These are phyloP conservation scores for Cyberlindnera xylosilytica DNA, from an alignment of 805 yeast species.

Conservation along the genomic window DNA sequence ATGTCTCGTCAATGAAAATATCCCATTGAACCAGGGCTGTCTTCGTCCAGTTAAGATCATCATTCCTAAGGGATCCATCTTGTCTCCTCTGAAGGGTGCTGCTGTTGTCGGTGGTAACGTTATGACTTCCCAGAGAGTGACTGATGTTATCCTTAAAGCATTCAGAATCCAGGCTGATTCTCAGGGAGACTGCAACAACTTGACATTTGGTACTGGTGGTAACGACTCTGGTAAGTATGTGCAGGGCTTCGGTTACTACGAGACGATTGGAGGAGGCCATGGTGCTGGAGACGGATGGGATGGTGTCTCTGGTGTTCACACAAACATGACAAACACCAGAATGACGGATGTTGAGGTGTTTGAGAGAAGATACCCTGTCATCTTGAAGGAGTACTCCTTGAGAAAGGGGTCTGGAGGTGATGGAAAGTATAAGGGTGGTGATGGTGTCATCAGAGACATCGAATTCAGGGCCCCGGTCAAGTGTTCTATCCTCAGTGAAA, in stretches of 20 bases:
- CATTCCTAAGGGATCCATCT: slow-evolving; percentile 58
- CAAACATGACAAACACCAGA: slow-evolving; percentile 91
- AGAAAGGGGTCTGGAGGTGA: slow-evolving; percentile 76
- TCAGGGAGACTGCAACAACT: slow-evolving; percentile 93
- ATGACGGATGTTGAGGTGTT: slow-evolving; percentile 89
- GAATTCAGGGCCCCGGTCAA: slow-evolving; percentile 71
- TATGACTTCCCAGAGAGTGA: slow-evolving; percentile 89
- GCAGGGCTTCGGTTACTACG: slow-evolving; percentile 85
- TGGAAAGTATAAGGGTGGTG: slow-evolving; percentile 74
- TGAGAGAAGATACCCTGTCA: slow-evolving; percentile 84
- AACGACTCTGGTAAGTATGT: slow-evolving; percentile 45
- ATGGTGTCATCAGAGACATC: slow-evolving; percentile 82
- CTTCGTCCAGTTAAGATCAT: slow-evolving; percentile 48
- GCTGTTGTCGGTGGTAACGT: slow-evolving; percentile 97
- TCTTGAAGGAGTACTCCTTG: slow-evolving; percentile 67
- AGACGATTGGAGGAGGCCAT: slow-evolving; percentile 93
- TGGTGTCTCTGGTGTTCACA: slow-evolving; percentile 88
- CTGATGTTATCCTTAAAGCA: slow-evolving; percentile 84
- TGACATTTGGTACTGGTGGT: slow-evolving; percentile 86
- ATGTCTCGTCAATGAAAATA: slow-evolving; percentile 56
- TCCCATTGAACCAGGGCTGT: slow-evolving; percentile 58
- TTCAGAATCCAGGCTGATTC: slow-evolving; percentile 91
- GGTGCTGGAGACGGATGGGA: slow-evolving; percentile 89
- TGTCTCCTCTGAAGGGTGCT: slow-evolving; percentile 78
- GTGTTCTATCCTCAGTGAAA: slow-evolving; percentile 80